Conservation (phyloP, 306 rosid species). For the Quercus berberidifolia region DNA sequence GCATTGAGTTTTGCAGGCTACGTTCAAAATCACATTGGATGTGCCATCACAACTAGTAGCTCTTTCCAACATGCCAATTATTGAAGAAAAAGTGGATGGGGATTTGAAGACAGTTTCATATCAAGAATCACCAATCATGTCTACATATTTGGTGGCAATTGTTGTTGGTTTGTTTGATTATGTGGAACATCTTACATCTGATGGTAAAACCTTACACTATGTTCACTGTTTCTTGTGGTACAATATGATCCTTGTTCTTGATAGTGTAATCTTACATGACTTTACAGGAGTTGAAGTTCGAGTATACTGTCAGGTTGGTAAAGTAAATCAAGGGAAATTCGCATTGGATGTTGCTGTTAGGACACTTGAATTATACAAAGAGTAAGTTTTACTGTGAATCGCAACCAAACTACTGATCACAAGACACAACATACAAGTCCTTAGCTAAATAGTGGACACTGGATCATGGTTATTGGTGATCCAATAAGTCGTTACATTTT, state of each 20-base stretch:
- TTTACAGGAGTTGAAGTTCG: slow-evolving; percentile 81
- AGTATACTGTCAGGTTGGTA: slow-evolving; percentile 87
- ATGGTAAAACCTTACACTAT: slow-evolving; percentile 48
- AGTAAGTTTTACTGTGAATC: slow-evolving; percentile 44
- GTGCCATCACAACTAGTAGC: slow-evolving; percentile 74
- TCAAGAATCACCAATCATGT: slow-evolving; percentile 85
- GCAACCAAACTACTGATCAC: neutral
- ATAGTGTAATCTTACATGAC: slow-evolving; percentile 49
- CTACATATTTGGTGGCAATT: slow-evolving; percentile 87
- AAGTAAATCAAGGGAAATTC: slow-evolving; percentile 81
- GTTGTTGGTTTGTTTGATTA: slow-evolving; percentile 89
- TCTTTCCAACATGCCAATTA: slow-evolving; percentile 88
- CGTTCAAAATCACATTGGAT: slow-evolving; percentile 74
- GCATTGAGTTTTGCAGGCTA: slow-evolving; percentile 52
- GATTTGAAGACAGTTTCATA: slow-evolving; percentile 61
- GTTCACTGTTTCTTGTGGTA: slow-evolving; percentile 3
- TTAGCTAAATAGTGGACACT: neutral
- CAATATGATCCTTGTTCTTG: neutral
- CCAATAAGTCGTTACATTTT: neutral
- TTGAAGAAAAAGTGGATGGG: slow-evolving; percentile 57
- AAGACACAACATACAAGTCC: slow-evolving; percentile 2
- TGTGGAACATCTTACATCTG: slow-evolving; percentile 81
- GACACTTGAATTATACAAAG: slow-evolving; percentile 70
- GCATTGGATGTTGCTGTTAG: slow-evolving; percentile 78
- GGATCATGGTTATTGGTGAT: neutral